phyloP scores from a whole-genome alignment of 1,284 basidiomycete species.

The Ganoderma meredithae region DNA sequence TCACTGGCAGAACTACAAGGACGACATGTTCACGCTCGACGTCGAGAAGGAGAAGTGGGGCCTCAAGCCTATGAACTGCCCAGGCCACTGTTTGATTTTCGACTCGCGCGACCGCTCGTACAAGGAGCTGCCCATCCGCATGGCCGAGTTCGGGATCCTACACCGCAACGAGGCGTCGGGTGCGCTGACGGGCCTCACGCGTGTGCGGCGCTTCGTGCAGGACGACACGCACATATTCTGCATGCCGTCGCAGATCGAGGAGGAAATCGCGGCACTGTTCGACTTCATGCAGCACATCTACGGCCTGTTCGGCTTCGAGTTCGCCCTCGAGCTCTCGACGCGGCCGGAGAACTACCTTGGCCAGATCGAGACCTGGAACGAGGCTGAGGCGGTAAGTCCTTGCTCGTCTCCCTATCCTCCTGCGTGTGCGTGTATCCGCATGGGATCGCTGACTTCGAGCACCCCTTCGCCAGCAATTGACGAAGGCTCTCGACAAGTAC shows the following conservation, averaged over 20 bases:
- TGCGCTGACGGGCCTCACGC: slow-evolving; percentile 91
- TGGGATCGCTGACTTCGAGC: not conserved
- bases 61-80: slow-evolving; percentile 99
- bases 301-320: slow-evolving; percentile 97
- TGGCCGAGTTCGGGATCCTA: slow-evolving; percentile 98
- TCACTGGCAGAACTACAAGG: slow-evolving; percentile 98
- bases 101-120: slow-evolving; percentile 95
- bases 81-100: slow-evolving; percentile 97
- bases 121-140: slow-evolving; percentile 94
- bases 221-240: slow-evolving; percentile 99
- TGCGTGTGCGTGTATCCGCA: too few species aligned
- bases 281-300: slow-evolving; percentile 97
- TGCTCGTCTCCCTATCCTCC: not conserved
- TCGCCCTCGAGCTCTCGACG: slow-evolving; percentile 95
- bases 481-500: slow-evolving; percentile 84
- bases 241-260: slow-evolving; percentile 92
- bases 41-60: slow-evolving; percentile 96
- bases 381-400: slow-evolving; percentile 76
- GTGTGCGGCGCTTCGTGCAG: slow-evolving; percentile 96
- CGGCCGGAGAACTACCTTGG: slow-evolving; percentile 96
- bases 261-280: slow-evolving; percentile 89
- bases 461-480: slow-evolving; percentile 71
- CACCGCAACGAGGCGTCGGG: slow-evolving; percentile 98
- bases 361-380: slow-evolving; percentile 88
- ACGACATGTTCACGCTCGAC: slow-evolving; percentile 96